Base-by-base conservation (phyloP, 2,329 filamentous ascomycete species). In the Aspergillus proliferans region DNA sequence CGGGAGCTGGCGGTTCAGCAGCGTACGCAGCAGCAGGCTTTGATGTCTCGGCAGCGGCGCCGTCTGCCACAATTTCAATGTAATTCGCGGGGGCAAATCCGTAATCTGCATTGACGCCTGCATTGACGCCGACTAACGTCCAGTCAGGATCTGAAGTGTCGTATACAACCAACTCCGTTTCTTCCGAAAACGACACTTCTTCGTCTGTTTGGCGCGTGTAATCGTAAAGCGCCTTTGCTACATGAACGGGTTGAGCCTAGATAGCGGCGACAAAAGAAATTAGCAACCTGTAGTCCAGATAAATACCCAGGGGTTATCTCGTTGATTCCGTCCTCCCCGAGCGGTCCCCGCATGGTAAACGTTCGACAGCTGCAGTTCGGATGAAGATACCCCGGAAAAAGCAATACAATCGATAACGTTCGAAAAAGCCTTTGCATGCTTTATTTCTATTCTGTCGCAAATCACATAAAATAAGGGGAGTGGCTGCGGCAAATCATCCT, bases 131-230 rank as follows among this genome's bases (percentile, higher is more conserved):
- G 26, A 95, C 92, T 45, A 98, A 76, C 54, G 93, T 95, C 93
- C 93, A 98, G 71, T 98, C 93, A 12, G 89, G 88, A 68, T 98
- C 93, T 4, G 89, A 86, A 8, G 80, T 85, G 69, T 98, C 93
- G 71, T 88, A 97, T 43, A 98, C 87, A 52, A 87, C 77, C 44
- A 98, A 79, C 41, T 82, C 72, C 38, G 86, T 84, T 65, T 95
- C 91, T 74, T 98, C 93, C 44, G 88, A 81, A 66, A 98, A 97
- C 21, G 92, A 97, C 8, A 98, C 78, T 71, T 98, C 93, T 71
- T 98, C 93, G 65, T 98, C 93, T 21, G 93, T 98, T 73, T 98
- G 93, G 60, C 92, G 83, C 45, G 88, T 88, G 69, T 98, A 98
- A 69, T 98, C 93, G 75, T 92, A 98, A n/a, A 97, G 81, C n/a